Evolutionary conservation across 2,329 filamentous ascomycete genomes (phyloP).

Genomic region (Sclerotinia minor): DNA sequence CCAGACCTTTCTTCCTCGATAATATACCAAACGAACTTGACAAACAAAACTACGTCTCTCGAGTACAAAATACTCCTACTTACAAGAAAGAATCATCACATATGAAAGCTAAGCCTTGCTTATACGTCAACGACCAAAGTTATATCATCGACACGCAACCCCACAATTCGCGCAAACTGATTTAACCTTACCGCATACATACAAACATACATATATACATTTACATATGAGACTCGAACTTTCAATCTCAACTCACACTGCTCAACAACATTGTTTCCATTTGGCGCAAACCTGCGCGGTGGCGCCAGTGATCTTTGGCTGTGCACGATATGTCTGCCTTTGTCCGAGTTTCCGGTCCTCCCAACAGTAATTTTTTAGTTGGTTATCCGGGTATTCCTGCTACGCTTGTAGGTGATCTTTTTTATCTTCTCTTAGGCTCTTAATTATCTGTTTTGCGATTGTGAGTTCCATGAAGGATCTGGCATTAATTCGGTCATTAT

Average conservation of each 20-base stretch:
- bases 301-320: slow-evolving; percentile 39
- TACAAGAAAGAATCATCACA: not conserved
- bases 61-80: not conserved
- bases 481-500: slow-evolving; percentile 25
- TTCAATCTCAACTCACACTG: slow-evolving; percentile 24
- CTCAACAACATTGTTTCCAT: slow-evolving; percentile 32
- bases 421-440: slow-evolving; percentile 18
- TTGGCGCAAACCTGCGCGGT: slow-evolving; percentile 39
- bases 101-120: slow-evolving; percentile 37
- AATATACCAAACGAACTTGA: not conserved
- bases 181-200: slow-evolving; percentile 24
- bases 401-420: slow-evolving; percentile 72
- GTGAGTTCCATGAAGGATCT: slow-evolving; percentile 28
- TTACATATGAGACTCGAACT: slow-evolving; percentile 25
- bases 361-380: slow-evolving; percentile 94
- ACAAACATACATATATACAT: slow-evolving; percentile 26
- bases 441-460: slow-evolving; percentile 25
- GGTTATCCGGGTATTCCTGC: slow-evolving; percentile 98
- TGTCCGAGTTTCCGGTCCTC: slow-evolving; percentile 94
- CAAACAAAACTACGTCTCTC: not conserved
- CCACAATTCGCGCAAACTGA: slow-evolving; percentile 22
- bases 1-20: not conserved
- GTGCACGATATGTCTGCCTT: slow-evolving; percentile 65
- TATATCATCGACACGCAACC: slow-evolving; percentile 17
- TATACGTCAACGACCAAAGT: slow-evolving; percentile 35